Evolutionary conservation across 768 basidiomycete genomes (phyloP).

Genomic region (Leccinum boreale): DNA sequence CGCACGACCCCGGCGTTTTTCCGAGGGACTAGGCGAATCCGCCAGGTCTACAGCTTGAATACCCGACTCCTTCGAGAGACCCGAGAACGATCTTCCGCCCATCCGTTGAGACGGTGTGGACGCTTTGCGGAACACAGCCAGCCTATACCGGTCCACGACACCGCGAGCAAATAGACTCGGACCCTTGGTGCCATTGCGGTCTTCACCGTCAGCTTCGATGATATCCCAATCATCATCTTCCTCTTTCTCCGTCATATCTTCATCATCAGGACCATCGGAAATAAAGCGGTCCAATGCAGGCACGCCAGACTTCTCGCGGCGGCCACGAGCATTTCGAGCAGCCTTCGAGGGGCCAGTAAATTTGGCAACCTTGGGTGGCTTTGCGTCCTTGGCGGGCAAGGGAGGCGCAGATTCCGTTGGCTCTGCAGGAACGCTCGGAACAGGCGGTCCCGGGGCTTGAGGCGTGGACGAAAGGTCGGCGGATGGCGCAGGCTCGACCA

Average conservation of each 20-base stretch:
- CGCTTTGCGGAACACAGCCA: slow-evolving; percentile 84
- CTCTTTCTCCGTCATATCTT: slow-evolving; percentile 37
- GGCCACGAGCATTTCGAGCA: slow-evolving; percentile 36
- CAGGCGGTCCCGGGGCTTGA: slow-evolving; percentile 10
- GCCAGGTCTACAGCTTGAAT: slow-evolving; percentile 34
- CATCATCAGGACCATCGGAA: slow-evolving; percentile 48
- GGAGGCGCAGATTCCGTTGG: slow-evolving; percentile 25
- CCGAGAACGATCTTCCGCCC: slow-evolving; percentile 50
- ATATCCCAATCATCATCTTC: slow-evolving; percentile 93
- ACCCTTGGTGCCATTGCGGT: slow-evolving; percentile 75
- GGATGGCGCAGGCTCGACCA: slow-evolving; percentile 16
- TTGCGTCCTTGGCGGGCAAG: slow-evolving; percentile 31
- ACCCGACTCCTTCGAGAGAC: slow-evolving; percentile 55
- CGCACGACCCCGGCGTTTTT: slow-evolving; percentile 64
- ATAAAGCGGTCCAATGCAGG: slow-evolving; percentile 74
- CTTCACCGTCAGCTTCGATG: slow-evolving; percentile 80
- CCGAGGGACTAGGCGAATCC: slow-evolving; percentile 45
- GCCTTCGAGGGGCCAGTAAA: slow-evolving; percentile 12
- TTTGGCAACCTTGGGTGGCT: slow-evolving; percentile 25
- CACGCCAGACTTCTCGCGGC: slow-evolving; percentile 82
- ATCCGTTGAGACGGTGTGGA: slow-evolving; percentile 57
- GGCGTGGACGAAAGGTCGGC: slow-evolving; percentile 16
- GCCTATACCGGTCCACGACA: slow-evolving; percentile 81
- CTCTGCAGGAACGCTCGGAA: slow-evolving; percentile 3
- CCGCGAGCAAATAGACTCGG: slow-evolving; percentile 87